Evolutionary conservation across 495 filamentous ascomycete species (phyloP).

Genomic region (Durotheca rogersii): DNA sequence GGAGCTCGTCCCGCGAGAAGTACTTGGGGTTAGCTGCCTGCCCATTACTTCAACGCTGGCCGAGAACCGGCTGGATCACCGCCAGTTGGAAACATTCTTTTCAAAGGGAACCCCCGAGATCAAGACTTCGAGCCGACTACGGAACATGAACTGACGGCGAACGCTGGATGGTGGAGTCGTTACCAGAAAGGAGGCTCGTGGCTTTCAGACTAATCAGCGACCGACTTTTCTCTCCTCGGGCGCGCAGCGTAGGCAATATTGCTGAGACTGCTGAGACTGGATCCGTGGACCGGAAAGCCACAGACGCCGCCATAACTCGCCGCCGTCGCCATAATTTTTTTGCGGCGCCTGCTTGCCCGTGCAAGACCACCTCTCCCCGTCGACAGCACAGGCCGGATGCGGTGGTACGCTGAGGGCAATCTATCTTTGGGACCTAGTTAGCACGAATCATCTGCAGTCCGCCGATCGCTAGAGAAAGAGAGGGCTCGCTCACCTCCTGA

Average conservation of each 20-base stretch:
- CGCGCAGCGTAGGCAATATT: slow-evolving; percentile 2
- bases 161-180: neutral
- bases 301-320: slow-evolving; percentile 9
- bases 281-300: slow-evolving; percentile 10
- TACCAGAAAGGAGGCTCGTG: slow-evolving; percentile 6
- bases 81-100: slow-evolving; percentile 7
- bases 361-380: neutral
- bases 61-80: neutral
- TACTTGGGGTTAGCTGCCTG: neutral
- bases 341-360: slow-evolving; percentile 3
- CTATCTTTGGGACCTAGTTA: too few relatives aligned
- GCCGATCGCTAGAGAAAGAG: slow-evolving; percentile 2
- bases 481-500: neutral
- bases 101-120: neutral
- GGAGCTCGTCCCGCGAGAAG: neutral
- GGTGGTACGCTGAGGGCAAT: slow-evolving; percentile 2
- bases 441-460: too few relatives aligned
- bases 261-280: too few relatives aligned
- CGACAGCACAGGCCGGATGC: neutral
- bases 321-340: neutral
- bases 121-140: slow-evolving; percentile 9
- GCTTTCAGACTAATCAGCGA: slow-evolving; percentile 5
- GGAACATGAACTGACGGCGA: neutral
- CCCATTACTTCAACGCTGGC: slow-evolving; percentile 1
- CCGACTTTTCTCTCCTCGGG: too few relatives aligned